A percentile compares a stretch with the other conserved stretches of the same genome.
phyloP scores from a whole-genome alignment of 306 rosid genomes.

The Prunus fruticosa region DNA sequence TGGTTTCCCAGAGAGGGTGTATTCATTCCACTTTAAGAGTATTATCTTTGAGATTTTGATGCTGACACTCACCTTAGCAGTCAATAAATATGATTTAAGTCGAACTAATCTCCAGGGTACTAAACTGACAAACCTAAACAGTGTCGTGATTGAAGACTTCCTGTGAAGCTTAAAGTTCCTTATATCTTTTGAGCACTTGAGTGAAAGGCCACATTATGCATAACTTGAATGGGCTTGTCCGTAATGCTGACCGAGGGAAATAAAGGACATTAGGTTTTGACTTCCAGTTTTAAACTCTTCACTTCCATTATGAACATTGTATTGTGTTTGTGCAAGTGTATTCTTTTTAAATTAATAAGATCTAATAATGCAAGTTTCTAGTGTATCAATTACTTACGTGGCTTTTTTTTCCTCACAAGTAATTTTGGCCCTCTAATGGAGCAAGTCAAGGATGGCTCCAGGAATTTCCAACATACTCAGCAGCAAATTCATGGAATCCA shows the following conservation, averaged over 20 bases:
- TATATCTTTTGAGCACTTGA: neutral
- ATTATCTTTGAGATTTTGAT: neutral
- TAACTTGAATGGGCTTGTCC: neutral
- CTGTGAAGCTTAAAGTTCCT: neutral
- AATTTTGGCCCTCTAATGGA: constrained; percentile 66
- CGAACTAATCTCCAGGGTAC: neutral
- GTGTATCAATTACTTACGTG: constrained; percentile 15
- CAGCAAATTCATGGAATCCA: constrained; percentile 64
- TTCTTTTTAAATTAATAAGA: neutral
- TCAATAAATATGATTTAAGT: neutral
- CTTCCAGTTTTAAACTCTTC: neutral
- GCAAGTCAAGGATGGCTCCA: constrained; percentile 74
- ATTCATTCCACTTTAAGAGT: neutral
- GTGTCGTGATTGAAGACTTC: neutral
- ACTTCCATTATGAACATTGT: constrained; percentile 2
- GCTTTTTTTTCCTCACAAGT: constrained; percentile 33
- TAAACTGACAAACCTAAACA: neutral
- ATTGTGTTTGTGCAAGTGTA: neutral
- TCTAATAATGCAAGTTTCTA: neutral
- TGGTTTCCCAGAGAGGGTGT: neutral
- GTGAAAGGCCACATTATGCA: neutral
- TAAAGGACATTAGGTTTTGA: neutral
- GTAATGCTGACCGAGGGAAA: neutral
- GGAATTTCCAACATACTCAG: constrained; percentile 57
- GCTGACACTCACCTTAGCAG: neutral